A percentile compares a stretch with the other conserved stretches of the same genome.
These are phyloP conservation scores for Aspergillus ostianus DNA, from an alignment of 495 filamentous ascomycete genomes.

Conservation along the genomic window DNA sequence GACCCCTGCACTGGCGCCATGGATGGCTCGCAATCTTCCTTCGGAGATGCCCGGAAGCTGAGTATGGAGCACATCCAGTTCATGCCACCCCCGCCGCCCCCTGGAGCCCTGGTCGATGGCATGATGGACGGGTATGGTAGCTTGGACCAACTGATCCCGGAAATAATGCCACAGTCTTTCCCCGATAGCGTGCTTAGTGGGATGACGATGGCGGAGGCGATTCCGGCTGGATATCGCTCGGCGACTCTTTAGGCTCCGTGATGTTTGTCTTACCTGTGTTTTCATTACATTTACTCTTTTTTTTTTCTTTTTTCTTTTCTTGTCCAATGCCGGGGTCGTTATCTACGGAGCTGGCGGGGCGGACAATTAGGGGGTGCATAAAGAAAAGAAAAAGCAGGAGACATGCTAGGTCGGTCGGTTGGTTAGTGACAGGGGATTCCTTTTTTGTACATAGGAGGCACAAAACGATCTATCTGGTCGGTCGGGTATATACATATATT, in stretches of 20 bases:
- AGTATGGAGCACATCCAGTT: slow-evolving; percentile 15
- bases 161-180: slow-evolving; percentile 14
- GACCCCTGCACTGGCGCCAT: slow-evolving; percentile 5
- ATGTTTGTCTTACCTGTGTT: background rate
- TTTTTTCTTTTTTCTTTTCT: no score
- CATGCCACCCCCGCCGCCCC: slow-evolving; percentile 6
- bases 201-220: slow-evolving; percentile 10
- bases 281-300: no score
- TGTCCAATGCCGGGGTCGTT: no score
- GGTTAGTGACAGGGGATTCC: no score
- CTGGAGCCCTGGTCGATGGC: slow-evolving; percentile 7
- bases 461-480: no score
- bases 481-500: no score
- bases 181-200: slow-evolving; percentile 11
- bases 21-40: slow-evolving; percentile 10
- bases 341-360: no score
- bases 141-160: slow-evolving; percentile 17
- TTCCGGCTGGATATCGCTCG: background rate
- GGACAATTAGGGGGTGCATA: no score
- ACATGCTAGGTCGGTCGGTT: no score
- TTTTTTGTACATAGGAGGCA: no score
- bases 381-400: no score
- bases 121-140: slow-evolving; percentile 15
- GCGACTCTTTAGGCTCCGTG: background rate
- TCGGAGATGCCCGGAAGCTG: slow-evolving; percentile 13